Conservation (phyloP, 1,284 basidiomycete species). For the Malassezia arunalokei region DNA sequence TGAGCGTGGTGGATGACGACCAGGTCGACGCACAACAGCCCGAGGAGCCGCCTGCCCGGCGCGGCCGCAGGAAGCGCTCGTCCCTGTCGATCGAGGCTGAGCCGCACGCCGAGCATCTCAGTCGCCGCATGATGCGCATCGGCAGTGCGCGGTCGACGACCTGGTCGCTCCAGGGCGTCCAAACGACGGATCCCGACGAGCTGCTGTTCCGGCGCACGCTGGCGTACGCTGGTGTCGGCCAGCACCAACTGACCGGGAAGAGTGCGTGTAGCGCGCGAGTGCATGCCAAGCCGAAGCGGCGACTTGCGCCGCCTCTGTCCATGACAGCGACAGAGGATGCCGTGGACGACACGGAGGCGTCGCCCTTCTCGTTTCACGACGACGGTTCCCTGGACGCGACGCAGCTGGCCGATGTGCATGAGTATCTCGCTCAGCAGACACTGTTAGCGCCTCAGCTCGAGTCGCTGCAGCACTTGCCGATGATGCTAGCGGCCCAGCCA, state of each 20-base stretch:
- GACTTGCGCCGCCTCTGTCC: conserved; percentile 10
- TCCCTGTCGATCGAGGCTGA: conserved; percentile 4
- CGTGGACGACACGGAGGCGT: not conserved
- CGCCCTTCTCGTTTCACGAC: conserved; percentile 18
- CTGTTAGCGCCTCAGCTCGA: conserved; percentile 25
- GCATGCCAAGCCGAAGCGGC: conserved; percentile 13
- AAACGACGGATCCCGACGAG: not conserved
- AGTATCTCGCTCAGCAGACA: conserved; percentile 22
- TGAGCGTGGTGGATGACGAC: conserved; percentile 27
- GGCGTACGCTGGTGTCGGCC: conserved; percentile 12
- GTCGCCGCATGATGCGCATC: conserved; percentile 9
- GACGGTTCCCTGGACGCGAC: conserved; percentile 30
- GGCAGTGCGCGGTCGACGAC: conserved; percentile 13
- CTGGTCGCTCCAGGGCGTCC: conserved; percentile 9
- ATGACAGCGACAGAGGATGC: not conserved
- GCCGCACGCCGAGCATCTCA: not conserved
- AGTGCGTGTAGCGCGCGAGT: conserved; percentile 10
- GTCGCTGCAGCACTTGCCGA: conserved; percentile 20
- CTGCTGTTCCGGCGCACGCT: conserved; percentile 10
- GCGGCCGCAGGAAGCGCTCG: not conserved
- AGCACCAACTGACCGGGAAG: conserved; percentile 10
- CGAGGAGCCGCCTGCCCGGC: not conserved
- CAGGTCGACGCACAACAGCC: conserved; percentile 8
- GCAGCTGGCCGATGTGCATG: conserved; percentile 22
- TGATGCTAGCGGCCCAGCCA: not conserved